phyloP scores from a whole-genome alignment of 768 basidiomycete species.

The Coprinellus micaceus region DNA sequence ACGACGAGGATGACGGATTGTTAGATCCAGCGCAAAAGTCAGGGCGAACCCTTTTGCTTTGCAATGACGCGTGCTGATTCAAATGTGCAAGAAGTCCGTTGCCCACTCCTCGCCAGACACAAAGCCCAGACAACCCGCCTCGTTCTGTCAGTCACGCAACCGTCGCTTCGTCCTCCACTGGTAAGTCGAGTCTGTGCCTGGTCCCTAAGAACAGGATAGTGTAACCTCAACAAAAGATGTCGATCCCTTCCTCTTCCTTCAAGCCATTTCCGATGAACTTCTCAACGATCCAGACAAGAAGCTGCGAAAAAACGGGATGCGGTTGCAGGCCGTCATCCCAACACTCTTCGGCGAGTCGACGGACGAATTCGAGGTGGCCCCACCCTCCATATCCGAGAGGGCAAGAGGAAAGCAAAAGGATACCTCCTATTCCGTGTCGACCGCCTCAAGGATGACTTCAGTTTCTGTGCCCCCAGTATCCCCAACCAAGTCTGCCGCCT shows the following conservation, averaged over 20 bases:
- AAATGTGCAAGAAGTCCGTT: slow-evolving; percentile 50
- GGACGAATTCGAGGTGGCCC: background rate
- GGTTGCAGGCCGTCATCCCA: background rate
- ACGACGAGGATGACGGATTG: slow-evolving; percentile 32
- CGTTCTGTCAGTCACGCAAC: background rate
- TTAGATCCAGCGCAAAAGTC: slow-evolving; percentile 36
- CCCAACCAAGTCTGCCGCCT: background rate
- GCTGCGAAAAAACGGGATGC: too few species aligned
- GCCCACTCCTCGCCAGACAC: slow-evolving; percentile 49
- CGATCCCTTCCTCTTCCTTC: background rate
- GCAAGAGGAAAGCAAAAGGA: slow-evolving; percentile 12
- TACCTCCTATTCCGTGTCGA: slow-evolving; percentile 12
- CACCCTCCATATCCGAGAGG: background rate
- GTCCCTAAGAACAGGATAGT: too few species aligned
- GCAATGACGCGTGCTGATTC: slow-evolving; percentile 8
- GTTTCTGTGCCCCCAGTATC: slow-evolving; percentile 2
- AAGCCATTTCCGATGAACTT: background rate
- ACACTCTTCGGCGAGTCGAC: background rate
- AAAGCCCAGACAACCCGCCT: slow-evolving; percentile 42
- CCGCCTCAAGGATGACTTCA: slow-evolving; percentile 15
- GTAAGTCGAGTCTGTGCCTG: too few species aligned
- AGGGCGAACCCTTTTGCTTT: slow-evolving; percentile 19
- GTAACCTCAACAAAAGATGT: too few species aligned
- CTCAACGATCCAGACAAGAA: too few species aligned
- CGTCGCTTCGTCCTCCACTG: background rate